These are phyloP conservation scores for Knoxdaviesia capensis DNA, from an alignment of 2,329 filamentous ascomycete genomes.

Conservation along the genomic window DNA sequence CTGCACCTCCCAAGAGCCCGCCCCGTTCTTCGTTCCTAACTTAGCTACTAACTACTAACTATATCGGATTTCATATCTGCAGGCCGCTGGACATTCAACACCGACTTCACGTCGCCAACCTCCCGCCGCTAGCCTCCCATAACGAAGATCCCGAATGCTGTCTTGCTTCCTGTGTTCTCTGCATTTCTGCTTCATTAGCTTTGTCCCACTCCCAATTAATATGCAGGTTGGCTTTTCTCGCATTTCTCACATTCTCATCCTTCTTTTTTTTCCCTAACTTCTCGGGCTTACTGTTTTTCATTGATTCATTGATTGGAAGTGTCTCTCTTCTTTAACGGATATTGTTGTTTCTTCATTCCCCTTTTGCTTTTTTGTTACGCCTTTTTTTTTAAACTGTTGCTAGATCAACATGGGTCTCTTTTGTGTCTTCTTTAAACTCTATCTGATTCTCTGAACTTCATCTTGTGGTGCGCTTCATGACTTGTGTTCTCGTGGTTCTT, in stretches of 20 bases:
- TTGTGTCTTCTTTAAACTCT: no score
- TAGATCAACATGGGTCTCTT: no score
- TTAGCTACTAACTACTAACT: neutral
- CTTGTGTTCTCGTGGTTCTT: no score
- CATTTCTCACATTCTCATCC: neutral
- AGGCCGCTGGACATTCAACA: constrained; percentile 5
- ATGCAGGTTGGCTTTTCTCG: no score
- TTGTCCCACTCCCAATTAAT: no score
- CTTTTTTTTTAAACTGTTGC: neutral
- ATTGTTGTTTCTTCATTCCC: neutral
- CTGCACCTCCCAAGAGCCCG: no score
- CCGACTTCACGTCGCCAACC: neutral
- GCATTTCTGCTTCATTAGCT: no score
- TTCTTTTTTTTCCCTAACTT: neutral
- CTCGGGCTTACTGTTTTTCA: neutral
- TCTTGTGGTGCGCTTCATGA: no score
- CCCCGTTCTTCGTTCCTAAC: neutral
- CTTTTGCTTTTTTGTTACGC: neutral
- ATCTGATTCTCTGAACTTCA: no score
- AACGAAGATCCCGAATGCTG: neutral
- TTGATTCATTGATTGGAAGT: neutral
- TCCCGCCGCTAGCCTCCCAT: no score
- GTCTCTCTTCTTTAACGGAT: neutral
- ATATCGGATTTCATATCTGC: neutral
- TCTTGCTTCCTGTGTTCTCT: no score